Percentiles rank a stretch among this genome's conserved stretches.
These are phyloP conservation scores for Ascochyta pisi DNA, from an alignment of 2,329 filamentous ascomycete genomes.

Conservation along the genomic window DNA sequence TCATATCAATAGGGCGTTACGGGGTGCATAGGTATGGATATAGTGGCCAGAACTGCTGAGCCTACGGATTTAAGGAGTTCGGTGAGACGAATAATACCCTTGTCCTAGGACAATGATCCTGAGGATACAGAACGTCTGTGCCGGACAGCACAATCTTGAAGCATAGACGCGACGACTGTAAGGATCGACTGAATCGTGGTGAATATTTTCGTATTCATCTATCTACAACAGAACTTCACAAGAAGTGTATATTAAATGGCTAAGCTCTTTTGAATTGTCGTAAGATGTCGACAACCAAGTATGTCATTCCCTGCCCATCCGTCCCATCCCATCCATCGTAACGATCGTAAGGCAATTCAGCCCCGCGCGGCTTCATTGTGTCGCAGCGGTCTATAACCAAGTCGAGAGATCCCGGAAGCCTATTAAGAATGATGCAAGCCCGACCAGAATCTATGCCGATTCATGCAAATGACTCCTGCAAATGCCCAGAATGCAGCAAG, in stretches of 20 bases:
- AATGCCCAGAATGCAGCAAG: conserved; percentile 46
- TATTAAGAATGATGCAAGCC: conserved; percentile 27
- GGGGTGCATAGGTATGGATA: neutral
- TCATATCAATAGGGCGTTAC: conserved; percentile 4
- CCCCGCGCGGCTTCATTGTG: neutral
- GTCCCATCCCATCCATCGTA: conserved; percentile 12
- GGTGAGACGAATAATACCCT: neutral
- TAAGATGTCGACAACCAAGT: conserved; percentile 10
- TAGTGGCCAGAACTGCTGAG: neutral
- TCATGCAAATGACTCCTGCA: conserved; percentile 42
- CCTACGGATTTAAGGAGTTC: conserved; percentile 1
- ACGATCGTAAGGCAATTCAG: conserved; percentile 14
- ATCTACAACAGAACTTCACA: conserved; percentile 13
- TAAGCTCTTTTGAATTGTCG: conserved; percentile 17
- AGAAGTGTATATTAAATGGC: conserved; percentile 19
- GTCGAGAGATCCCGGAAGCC: conserved; percentile 20
- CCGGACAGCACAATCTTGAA: neutral
- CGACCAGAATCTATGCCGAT: conserved; percentile 37
- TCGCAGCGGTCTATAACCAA: neutral
- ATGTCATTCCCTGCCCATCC: conserved; percentile 5
- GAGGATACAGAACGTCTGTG: neutral
- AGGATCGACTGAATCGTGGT: neutral
- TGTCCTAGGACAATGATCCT: neutral
- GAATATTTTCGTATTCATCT: conserved; percentile 13
- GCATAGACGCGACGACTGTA: no score